phyloP scores from a whole-genome alignment of 2,329 filamentous ascomycete species.

The Graphiopsis chlorocephala region DNA sequence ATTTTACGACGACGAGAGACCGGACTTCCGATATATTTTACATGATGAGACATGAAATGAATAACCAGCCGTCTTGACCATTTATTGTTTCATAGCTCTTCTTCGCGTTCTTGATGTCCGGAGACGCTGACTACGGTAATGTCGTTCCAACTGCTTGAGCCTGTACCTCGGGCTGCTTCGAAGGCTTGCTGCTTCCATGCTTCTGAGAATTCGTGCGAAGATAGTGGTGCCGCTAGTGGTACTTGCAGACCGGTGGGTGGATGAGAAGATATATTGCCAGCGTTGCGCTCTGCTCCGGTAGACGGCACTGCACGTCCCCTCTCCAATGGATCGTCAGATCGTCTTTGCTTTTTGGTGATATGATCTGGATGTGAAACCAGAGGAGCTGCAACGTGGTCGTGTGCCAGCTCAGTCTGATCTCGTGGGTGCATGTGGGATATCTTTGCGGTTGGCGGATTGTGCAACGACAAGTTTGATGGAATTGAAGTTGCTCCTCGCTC shows the following conservation, averaged over 20 bases:
- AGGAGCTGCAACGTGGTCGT: neutral
- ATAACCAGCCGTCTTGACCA: neutral
- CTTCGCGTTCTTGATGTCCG: constrained; percentile 26
- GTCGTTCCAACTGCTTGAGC: constrained; percentile 24
- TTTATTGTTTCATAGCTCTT: constrained; percentile 26
- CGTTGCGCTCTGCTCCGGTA: neutral
- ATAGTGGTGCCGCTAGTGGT: neutral
- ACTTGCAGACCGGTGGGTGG: neutral
- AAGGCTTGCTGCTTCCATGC: constrained; percentile 25
- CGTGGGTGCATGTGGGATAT: neutral
- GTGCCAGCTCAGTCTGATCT: neutral
- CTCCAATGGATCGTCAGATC: neutral
- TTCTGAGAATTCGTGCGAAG: constrained; percentile 17
- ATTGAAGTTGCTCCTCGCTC: neutral
- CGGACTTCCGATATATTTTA: neutral
- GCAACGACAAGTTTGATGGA: neutral
- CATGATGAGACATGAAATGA: constrained; percentile 10
- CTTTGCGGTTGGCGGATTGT: neutral
- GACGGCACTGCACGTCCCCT: neutral
- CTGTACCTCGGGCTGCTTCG: constrained; percentile 24
- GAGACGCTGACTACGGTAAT: constrained; percentile 30
- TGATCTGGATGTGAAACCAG: neutral
- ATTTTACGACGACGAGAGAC: neutral
- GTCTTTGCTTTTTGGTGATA: neutral
- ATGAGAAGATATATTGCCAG: too few relatives aligned